Evolutionary conservation across 1,284 basidiomycete species (phyloP).

Genomic region (Sporisorium iseilematis-ciliati): DNA sequence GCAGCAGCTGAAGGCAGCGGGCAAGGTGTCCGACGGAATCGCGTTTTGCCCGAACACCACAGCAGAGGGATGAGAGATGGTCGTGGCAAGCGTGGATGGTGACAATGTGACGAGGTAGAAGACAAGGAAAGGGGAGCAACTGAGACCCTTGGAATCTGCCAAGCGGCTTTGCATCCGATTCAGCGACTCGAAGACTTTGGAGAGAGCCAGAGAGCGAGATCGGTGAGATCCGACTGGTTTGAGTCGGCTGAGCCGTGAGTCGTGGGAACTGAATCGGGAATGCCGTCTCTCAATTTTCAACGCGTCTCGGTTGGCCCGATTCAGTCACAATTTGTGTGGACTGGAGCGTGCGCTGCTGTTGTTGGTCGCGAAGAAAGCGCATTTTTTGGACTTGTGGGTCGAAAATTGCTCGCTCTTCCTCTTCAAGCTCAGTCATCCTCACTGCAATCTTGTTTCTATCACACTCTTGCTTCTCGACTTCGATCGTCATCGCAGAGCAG

Average conservation of each 20-base stretch:
- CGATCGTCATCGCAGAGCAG: slow-evolving; percentile 5
- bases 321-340: too few species aligned
- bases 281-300: not conserved
- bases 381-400: not conserved
- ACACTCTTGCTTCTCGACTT: not conserved
- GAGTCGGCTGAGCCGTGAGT: not conserved
- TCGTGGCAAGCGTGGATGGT: not conserved
- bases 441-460: not conserved
- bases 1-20: not conserved
- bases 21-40: not conserved
- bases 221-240: not conserved
- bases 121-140: not conserved
- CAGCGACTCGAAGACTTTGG: not conserved
- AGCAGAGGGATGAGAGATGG: not conserved
- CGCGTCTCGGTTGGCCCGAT: slow-evolving; percentile 10
- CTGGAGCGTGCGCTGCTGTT: slow-evolving; percentile 11
- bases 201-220: not conserved
- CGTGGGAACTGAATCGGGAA: slow-evolving; percentile 6
- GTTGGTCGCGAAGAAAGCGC: slow-evolving; percentile 1
- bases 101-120: not conserved
- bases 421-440: not conserved
- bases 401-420: not conserved
- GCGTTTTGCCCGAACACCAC: too few species aligned
- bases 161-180: not conserved
- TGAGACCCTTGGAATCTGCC: not conserved